A percentile compares a stretch with the other conserved stretches of the same genome.
Conservation (phyloP, 2,329 filamentous ascomycete species). For the Stemphylium vesicarium region DNA sequence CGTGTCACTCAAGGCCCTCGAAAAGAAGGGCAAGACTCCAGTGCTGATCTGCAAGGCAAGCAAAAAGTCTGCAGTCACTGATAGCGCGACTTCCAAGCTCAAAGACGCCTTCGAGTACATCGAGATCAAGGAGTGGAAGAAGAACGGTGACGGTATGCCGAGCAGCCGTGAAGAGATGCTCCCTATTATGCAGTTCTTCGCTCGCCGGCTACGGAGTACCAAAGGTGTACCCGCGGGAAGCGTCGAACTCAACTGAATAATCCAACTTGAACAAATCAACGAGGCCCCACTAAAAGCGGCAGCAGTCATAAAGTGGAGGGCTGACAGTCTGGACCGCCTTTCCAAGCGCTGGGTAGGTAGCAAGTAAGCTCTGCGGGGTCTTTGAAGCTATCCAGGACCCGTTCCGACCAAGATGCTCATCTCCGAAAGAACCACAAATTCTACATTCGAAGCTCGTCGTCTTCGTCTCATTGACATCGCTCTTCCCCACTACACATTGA, state of each 20-base stretch:
- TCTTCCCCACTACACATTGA: not conserved
- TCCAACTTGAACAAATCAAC: not conserved
- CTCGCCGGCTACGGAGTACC: slow-evolving; percentile 65
- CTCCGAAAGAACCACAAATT: not conserved
- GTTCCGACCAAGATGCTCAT: not conserved
- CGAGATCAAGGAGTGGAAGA: slow-evolving; percentile 53
- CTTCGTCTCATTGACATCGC: not conserved
- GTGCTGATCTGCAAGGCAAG: slow-evolving; percentile 67
- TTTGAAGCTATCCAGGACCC: not conserved
- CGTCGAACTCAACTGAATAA: slow-evolving; percentile 53
- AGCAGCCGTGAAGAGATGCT: slow-evolving; percentile 81
- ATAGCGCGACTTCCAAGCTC: slow-evolving; percentile 67
- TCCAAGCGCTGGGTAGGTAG: slow-evolving; percentile 14
- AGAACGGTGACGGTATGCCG: slow-evolving; percentile 82
- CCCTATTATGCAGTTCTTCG: slow-evolving; percentile 86
- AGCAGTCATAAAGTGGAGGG: not conserved
- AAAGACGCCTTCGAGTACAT: slow-evolving; percentile 66
- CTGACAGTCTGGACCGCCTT: not conserved
- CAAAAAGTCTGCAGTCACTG: slow-evolving; percentile 61
- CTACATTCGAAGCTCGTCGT: not conserved
- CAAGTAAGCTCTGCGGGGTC: not conserved
- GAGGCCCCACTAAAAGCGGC: not conserved
- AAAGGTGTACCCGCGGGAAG: slow-evolving; percentile 61
- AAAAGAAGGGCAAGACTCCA: slow-evolving; percentile 66
- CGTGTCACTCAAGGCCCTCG: slow-evolving; percentile 33